Conservation (phyloP, 768 basidiomycete genomes). For the Asterophora parasitica region DNA sequence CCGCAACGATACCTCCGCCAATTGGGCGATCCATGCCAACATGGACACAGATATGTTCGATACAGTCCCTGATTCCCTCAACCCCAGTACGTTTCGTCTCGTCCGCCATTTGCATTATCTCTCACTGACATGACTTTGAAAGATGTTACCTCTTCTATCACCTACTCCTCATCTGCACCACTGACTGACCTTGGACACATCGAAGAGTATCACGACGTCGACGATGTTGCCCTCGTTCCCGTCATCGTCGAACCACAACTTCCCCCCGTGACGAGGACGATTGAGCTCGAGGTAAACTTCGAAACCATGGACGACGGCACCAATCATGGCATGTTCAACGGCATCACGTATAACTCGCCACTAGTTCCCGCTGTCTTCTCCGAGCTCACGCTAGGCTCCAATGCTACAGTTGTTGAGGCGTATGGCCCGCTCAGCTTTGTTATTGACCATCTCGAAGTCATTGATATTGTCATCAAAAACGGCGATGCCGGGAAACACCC, state of each 20-base stretch:
- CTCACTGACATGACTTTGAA: background rate
- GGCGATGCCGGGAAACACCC: conserved; percentile 75
- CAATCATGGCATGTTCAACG: conserved; percentile 77
- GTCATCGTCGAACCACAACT: conserved; percentile 44
- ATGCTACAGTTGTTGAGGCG: conserved; percentile 58
- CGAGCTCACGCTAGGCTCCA: conserved; percentile 67
- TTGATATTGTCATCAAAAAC: conserved; percentile 77
- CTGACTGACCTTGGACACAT: conserved; percentile 50
- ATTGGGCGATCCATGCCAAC: conserved; percentile 89
- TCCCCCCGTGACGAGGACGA: conserved; percentile 44
- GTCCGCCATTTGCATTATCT: background rate
- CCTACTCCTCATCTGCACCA: conserved; percentile 55
- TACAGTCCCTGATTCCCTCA: conserved; percentile 59
- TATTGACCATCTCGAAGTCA: conserved; percentile 65
- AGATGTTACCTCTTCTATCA: conserved; percentile 84
- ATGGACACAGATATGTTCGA: conserved; percentile 94
- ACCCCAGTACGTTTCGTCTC: conserved; percentile 52
- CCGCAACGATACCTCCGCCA: conserved; percentile 74
- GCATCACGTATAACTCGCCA: conserved; percentile 62
- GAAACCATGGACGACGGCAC: conserved; percentile 84
- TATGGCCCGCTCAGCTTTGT: conserved; percentile 83
- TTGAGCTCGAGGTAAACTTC: conserved; percentile 72
- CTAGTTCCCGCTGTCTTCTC: conserved; percentile 76
- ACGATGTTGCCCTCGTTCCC: conserved; percentile 71
- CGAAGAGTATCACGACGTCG: conserved; percentile 53